These are phyloP conservation scores for Talaromyces liani DNA, from an alignment of 495 filamentous ascomycete genomes.

Conservation along the genomic window DNA sequence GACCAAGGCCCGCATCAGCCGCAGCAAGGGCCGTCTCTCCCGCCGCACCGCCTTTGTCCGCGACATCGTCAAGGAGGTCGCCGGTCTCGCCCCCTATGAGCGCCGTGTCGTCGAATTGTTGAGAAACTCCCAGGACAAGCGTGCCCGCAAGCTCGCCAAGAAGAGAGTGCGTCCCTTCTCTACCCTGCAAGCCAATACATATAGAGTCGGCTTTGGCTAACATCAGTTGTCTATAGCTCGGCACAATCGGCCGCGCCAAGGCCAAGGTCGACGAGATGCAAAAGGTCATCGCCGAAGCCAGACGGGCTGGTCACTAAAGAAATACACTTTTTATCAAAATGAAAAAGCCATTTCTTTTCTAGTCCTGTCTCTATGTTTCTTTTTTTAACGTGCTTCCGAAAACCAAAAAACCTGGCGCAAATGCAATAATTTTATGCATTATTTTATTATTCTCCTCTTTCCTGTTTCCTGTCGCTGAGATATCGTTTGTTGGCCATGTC, in stretches of 20 bases:
- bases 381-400: neutral
- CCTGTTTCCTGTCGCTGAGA: neutral
- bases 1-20: constrained; percentile 79
- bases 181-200: neutral
- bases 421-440: neutral
- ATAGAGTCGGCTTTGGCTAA: neutral
- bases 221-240: constrained; percentile 50
- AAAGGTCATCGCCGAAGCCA: constrained; percentile 92
- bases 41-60: constrained; percentile 90
- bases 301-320: constrained; percentile 71
- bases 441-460: neutral
- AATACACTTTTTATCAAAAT: neutral
- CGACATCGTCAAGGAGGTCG: constrained; percentile 91
- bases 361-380: neutral
- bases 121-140: constrained; percentile 98
- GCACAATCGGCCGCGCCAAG: constrained; percentile 96
- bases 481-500: neutral
- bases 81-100: constrained; percentile 90
- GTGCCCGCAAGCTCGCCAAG: constrained; percentile 98
- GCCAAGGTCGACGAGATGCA: constrained; percentile 97
- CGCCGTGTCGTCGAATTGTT: constrained; percentile 97
- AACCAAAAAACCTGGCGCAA: neutral
- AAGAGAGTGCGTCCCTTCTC: constrained; percentile 63
- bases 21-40: constrained; percentile 84
- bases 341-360: neutral